Conservation (phyloP, 2,329 filamentous ascomycete genomes). For the Mycosphaerella sp. region DNA sequence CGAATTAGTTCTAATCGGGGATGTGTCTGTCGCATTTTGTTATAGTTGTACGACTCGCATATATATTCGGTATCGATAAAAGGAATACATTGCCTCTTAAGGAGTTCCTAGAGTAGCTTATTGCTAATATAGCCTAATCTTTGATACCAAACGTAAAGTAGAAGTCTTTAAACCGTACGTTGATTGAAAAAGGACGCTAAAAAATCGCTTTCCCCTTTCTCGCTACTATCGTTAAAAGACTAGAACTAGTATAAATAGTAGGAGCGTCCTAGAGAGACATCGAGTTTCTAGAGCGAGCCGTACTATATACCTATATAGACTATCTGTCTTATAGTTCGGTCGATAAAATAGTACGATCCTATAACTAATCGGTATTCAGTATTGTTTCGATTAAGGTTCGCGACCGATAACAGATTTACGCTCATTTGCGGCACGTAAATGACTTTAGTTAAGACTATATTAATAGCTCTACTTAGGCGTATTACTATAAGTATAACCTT, state of each 20-base stretch:
- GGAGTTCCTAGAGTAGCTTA: background rate
- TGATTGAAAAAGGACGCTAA: background rate
- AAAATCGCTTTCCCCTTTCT: background rate
- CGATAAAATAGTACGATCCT: background rate
- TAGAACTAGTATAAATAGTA: background rate
- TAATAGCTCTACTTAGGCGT: background rate
- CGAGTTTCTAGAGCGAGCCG: background rate
- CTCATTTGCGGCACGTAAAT: background rate
- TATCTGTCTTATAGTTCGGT: background rate
- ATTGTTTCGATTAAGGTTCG: background rate
- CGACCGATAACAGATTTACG: background rate
- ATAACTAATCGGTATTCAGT: background rate
- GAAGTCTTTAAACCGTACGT: background rate
- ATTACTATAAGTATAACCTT: background rate
- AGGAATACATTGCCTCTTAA: background rate
- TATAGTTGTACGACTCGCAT: background rate
- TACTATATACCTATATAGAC: background rate
- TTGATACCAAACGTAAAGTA: background rate
- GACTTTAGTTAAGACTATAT: background rate
- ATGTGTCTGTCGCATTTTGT: background rate
- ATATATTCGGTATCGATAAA: background rate
- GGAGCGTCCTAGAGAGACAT: background rate
- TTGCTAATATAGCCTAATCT: background rate
- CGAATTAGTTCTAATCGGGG: background rate
- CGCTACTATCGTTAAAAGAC: background rate